phyloP scores from a whole-genome alignment of 2,329 filamentous ascomycete genomes.

The Diaporthe capsici region DNA sequence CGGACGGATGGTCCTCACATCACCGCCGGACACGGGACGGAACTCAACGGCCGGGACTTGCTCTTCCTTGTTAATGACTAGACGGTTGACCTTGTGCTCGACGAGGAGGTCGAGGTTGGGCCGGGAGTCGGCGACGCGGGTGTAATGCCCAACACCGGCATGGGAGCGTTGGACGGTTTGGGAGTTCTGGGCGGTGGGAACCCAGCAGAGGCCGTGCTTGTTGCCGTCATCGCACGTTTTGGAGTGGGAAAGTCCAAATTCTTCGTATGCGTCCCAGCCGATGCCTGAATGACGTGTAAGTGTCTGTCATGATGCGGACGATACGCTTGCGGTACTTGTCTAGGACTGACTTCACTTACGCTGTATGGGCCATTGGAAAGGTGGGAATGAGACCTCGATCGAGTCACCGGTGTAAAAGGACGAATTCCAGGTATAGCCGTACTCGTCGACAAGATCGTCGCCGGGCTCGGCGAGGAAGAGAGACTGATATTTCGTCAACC shows the following conservation, averaged over 20 bases:
- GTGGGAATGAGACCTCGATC: slow-evolving; percentile 24
- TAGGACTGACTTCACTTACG: not conserved
- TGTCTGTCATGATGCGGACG: not conserved
- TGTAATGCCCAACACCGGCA: slow-evolving; percentile 18
- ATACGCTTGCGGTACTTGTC: not conserved
- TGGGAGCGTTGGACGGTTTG: slow-evolving; percentile 13
- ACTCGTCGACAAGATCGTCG: slow-evolving; percentile 8
- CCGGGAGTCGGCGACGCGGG: not conserved
- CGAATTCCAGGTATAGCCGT: slow-evolving; percentile 3
- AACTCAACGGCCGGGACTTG: slow-evolving; percentile 7
- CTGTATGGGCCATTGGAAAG: slow-evolving; percentile 9
- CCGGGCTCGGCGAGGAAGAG: slow-evolving; percentile 1
- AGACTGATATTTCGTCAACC: not conserved
- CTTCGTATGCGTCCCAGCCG: not conserved
- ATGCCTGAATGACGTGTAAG: not conserved
- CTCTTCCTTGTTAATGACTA: not conserved
- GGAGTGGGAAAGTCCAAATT: not conserved
- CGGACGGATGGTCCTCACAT: not conserved
- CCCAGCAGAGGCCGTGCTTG: slow-evolving; percentile 9
- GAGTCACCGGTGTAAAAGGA: slow-evolving; percentile 6
- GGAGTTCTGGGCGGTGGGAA: slow-evolving; percentile 13
- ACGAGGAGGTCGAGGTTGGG: slow-evolving; percentile 21
- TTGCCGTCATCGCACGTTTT: slow-evolving; percentile 5
- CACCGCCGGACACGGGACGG: slow-evolving; percentile 1
- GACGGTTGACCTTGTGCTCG: slow-evolving; percentile 15